Base-by-base conservation (phyloP, 2,329 filamentous ascomycete species). In the Stagonosporopsis cucurbitacearum region DNA sequence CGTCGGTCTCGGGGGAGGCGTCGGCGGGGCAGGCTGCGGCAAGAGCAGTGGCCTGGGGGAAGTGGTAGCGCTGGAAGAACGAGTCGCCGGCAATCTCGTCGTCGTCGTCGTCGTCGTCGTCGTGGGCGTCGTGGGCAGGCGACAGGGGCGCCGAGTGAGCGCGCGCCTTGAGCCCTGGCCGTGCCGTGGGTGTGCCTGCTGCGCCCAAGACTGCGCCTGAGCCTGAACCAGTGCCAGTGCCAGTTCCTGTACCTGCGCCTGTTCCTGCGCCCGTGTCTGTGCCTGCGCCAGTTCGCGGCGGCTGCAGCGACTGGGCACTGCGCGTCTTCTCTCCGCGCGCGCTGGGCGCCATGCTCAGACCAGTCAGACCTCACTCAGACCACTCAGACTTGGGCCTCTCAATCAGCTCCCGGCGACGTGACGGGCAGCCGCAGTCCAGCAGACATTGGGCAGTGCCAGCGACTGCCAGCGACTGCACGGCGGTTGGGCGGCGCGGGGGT, bases 81-180 rank as follows among this genome's bases (percentile, higher is more conserved):
- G 72, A 69, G 51, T 78, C 75, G 60, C 65, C 64, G 23, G 70
- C 66, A 37, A 77, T 76, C 52, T 75, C 72, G 25, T 73, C 71
- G 63, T 68, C 71, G 39, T 73, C 74, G 46, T 62, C 66, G 88
- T 90, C 87, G 82, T 88, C n/a, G 88, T 86, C 2, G 84, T 84
- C 43, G 58, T 59, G 7, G 26, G 26, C 26, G 26, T 30, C 26
- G 26, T 30, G 17, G 58, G 68, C 70, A 53, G 73, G 69, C 28
- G 70, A 58, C 57, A 67, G 63, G 43, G 74, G 74, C 50, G 74
- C 71, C 56, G 75, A 76, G 56, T 75, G 69, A 28, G 75, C 72
- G 63, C 75, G 74, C 41, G 57, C 62, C 66, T 75, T 72, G 54
- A 74, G 60, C 47, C 50, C 61, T 15, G 74, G 74, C 15, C 72